Conservation (phyloP, 2,329 filamentous ascomycete species). For the Hymenoscyphus repandus region DNA sequence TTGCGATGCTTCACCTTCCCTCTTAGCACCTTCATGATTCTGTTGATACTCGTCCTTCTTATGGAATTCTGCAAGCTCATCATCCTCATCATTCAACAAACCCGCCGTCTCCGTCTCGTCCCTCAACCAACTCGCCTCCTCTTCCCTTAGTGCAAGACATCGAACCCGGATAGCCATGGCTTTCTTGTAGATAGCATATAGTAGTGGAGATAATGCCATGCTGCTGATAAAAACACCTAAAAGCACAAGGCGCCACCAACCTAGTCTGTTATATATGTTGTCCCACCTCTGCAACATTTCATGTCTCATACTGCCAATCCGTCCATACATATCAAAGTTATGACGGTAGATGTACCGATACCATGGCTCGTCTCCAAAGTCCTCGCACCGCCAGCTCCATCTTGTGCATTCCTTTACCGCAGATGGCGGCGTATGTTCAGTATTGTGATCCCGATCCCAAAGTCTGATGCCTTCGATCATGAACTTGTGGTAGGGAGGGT, state of each 20-base stretch:
- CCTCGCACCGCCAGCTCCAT: constrained; percentile 18
- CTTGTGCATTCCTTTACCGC: constrained; percentile 12
- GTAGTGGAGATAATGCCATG: constrained; percentile 13
- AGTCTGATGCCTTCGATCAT: not conserved
- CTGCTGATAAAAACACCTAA: constrained; percentile 12
- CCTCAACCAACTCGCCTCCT: too few relatives aligned
- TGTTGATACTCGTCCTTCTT: too few relatives aligned
- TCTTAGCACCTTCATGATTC: too few relatives aligned
- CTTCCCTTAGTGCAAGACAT: too few relatives aligned
- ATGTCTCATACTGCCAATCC: constrained; percentile 16
- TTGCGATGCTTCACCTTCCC: too few relatives aligned
- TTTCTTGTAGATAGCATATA: constrained; percentile 10
- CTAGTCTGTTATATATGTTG: constrained; percentile 11
- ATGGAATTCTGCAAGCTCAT: too few relatives aligned
- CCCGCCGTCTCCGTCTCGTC: too few relatives aligned
- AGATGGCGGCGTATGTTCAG: not conserved
- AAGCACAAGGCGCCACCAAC: constrained; percentile 7
- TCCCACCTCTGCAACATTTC: constrained; percentile 14
- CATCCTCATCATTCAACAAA: too few relatives aligned
- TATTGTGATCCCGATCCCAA: not conserved
- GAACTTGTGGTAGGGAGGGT: constrained; percentile 1
- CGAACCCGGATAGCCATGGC: too few relatives aligned
- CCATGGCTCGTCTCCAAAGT: constrained; percentile 14
- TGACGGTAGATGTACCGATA: constrained; percentile 19
- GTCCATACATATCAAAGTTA: constrained; percentile 20